Conservation (phyloP, 2,329 filamentous ascomycete genomes). For the Sclerotinia trifoliorum region DNA sequence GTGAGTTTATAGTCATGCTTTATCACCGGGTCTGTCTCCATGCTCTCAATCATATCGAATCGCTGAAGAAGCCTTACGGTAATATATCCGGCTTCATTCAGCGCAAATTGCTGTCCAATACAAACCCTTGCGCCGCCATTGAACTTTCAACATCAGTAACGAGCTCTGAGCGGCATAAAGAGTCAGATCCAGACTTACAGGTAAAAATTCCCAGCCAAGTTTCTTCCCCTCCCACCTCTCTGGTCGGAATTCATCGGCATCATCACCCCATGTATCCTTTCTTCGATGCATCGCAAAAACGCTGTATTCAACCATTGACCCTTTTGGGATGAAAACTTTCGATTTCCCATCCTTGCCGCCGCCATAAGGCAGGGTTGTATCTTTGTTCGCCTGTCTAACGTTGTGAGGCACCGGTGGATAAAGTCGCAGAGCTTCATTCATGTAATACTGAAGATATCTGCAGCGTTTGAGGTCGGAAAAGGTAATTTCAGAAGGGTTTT, state of each 20-base stretch:
- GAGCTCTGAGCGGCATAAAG: background rate
- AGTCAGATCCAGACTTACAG: slow-evolving; percentile 36
- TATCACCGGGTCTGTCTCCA: slow-evolving; percentile 57
- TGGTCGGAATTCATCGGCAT: slow-evolving; percentile 43
- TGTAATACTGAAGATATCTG: slow-evolving; percentile 53
- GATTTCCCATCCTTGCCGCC: slow-evolving; percentile 37
- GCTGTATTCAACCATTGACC: slow-evolving; percentile 25
- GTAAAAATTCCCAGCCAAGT: slow-evolving; percentile 53
- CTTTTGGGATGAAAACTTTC: slow-evolving; percentile 35
- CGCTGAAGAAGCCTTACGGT: slow-evolving; percentile 24
- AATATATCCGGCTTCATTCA: slow-evolving; percentile 25
- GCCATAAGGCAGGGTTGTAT: slow-evolving; percentile 36
- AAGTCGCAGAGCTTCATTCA: slow-evolving; percentile 49
- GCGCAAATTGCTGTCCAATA: slow-evolving; percentile 51
- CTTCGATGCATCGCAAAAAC: slow-evolving; percentile 41
- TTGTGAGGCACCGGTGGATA: slow-evolving; percentile 43
- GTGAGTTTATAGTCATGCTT: slow-evolving; percentile 26
- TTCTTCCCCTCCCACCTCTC: slow-evolving; percentile 42
- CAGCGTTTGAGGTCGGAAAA: slow-evolving; percentile 51
- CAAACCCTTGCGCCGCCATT: slow-evolving; percentile 47
- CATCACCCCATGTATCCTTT: slow-evolving; percentile 42
- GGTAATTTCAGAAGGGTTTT: slow-evolving; percentile 47
- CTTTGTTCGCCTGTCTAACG: slow-evolving; percentile 26
- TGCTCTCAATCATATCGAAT: slow-evolving; percentile 37
- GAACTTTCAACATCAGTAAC: slow-evolving; percentile 16